Conservation (phyloP, 768 basidiomycete species). For the Leucosporidium yakuticum region DNA sequence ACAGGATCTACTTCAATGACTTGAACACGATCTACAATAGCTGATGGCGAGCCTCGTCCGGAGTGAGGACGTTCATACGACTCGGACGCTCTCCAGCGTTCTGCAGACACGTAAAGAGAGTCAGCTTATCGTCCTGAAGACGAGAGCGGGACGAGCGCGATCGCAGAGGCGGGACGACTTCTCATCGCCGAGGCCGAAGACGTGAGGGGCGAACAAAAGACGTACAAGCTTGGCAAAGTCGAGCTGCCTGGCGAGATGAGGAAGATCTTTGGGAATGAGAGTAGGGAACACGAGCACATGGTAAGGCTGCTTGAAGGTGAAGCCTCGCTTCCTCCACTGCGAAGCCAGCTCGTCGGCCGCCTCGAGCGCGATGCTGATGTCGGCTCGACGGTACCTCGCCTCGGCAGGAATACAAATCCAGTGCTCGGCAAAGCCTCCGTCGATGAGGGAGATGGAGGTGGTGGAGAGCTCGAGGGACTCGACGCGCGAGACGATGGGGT, state of each 20-base stretch:
- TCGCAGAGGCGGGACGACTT: no score
- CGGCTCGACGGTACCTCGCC: neutral
- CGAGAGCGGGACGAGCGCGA: no score
- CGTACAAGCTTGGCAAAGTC: slow-evolving; percentile 10
- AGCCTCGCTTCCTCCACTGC: slow-evolving; percentile 17
- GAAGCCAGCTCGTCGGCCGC: neutral
- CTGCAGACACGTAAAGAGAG: no score
- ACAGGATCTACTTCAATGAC: no score
- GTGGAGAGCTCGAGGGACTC: neutral
- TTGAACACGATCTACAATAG: no score
- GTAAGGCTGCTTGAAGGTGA: slow-evolving; percentile 10
- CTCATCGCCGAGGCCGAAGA: no score
- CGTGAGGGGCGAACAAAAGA: neutral
- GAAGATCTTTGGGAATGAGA: slow-evolving; percentile 18
- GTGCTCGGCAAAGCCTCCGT: slow-evolving; percentile 19
- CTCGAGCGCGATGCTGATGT: slow-evolving; percentile 12
- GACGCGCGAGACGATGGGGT: neutral
- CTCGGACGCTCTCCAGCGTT: no score
- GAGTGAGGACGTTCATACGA: no score
- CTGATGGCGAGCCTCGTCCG: no score
- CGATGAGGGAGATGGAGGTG: slow-evolving; percentile 15
- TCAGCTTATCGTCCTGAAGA: no score
- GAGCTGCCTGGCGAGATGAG: slow-evolving; percentile 18
- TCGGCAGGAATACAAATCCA: slow-evolving; percentile 9
- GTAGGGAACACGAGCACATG: slow-evolving; percentile 27